Evolutionary conservation across 177 flowering plant species (phyloP), one percentile per base, ranked within the genome.

Genomic region (Vitis hybrid): DNA sequence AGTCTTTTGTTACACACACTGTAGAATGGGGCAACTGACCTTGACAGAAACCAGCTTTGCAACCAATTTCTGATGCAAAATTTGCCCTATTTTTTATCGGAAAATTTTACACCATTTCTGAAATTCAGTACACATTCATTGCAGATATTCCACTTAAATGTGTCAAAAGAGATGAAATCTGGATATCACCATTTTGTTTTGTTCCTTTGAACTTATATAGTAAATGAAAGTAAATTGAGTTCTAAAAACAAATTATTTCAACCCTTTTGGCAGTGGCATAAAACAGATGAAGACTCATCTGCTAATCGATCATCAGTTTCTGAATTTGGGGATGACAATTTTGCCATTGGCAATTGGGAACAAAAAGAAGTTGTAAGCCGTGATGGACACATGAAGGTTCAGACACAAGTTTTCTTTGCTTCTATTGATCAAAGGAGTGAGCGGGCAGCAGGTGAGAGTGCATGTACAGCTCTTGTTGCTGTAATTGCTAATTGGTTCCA

Each of bases 401-500:
- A 79, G 61, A 78, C 92, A 1, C 77, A 87, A 70, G 93, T 93
- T 22, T 95, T 93, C 79, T 90, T 90, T 78, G 99, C 97, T 68
- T 88, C 98, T 58, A 94, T 93, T 51, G 98, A 95, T 79, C 99
- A 95, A 71, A 77, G 98, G 66, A 95, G 93, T 70, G 98, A 93
- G 77, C 82, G 89, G 18, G 99, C 99, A 15, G 97, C 97, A 13
- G 99, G 99, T 6, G 99, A 91, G 79, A 93, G 99, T 75, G 99
- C 99, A 26, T 95, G 99, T 59, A 91, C 99, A 2, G 96, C 91
- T 34, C 87, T 95, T 49, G 99, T 95, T 53, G 97, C 99, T 55
- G 97, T 95, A 1, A 89, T 95, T 73, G 93, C 99, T 18, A 88
- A 95, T 72, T 95, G 97, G 98, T 84, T 95, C 71, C 94, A 90